phyloP scores from a whole-genome alignment of 2,329 filamentous ascomycete species.

The Graphilbum sp. region DNA sequence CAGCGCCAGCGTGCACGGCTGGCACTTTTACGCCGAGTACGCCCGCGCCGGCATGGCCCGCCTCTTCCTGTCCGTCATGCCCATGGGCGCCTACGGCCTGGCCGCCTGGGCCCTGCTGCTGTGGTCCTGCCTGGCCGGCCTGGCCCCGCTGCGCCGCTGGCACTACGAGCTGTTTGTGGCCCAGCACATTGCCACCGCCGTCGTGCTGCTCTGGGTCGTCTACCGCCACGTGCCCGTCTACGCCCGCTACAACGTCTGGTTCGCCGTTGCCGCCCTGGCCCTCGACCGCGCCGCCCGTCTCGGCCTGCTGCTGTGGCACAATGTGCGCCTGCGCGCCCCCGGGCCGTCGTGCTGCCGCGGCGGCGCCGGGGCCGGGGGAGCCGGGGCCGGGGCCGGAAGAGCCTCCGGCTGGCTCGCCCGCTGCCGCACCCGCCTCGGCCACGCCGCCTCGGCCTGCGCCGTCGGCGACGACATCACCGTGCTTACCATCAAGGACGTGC shows the following conservation, averaged over 20 bases:
- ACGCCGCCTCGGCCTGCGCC: slow-evolving; percentile 30
- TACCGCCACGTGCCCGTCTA: slow-evolving; percentile 45
- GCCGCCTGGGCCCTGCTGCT: slow-evolving; percentile 49
- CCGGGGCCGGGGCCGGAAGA: no score
- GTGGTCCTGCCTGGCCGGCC: slow-evolving; percentile 47
- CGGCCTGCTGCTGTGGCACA: slow-evolving; percentile 32
- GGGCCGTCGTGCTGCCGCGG: slow-evolving; percentile 27
- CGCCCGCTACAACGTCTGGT: slow-evolving; percentile 48
- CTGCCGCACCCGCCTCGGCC: slow-evolving; percentile 33
- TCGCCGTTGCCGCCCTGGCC: slow-evolving; percentile 43
- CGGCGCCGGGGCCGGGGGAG: no score
- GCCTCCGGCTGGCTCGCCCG: slow-evolving; percentile 28
- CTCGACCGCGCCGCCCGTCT: slow-evolving; percentile 43
- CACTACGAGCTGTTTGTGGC: slow-evolving; percentile 54
- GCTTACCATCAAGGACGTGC: slow-evolving; percentile 41
- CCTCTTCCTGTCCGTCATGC: slow-evolving; percentile 42
- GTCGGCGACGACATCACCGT: slow-evolving; percentile 37
- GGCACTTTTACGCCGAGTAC: slow-evolving; percentile 52
- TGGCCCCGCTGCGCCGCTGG: slow-evolving; percentile 47
- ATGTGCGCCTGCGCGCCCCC: slow-evolving; percentile 25
- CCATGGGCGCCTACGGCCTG: slow-evolving; percentile 49
- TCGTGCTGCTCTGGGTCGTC: slow-evolving; percentile 45
- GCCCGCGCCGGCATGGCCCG: slow-evolving; percentile 40
- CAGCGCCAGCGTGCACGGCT: slow-evolving; percentile 52
- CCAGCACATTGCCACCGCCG: slow-evolving; percentile 48